Evolutionary conservation across 495 filamentous ascomycete genomes (phyloP), one percentile per base, ranked within the genome.

Genomic region (Venustampulla echinocandica): DNA sequence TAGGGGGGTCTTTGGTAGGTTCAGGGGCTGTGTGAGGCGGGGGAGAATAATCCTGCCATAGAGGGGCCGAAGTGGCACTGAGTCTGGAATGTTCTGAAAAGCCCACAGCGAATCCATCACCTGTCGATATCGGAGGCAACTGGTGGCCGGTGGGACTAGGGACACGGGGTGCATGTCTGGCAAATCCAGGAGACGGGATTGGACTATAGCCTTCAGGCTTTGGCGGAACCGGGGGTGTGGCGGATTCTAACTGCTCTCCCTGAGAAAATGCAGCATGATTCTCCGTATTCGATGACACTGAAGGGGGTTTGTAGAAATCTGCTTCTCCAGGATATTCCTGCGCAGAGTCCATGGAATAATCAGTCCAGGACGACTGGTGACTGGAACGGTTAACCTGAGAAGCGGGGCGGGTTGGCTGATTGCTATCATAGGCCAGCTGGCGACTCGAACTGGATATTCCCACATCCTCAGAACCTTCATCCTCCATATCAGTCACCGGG

Each of bases 311-410:
- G n/a, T n/a, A 20, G 6, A 35, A 33, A 17, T 50, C 47, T 14
- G 44, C 28, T 21, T 28, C 37, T n/a, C 39, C 46, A 23, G 60
- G 49, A 47, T 57, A 56, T 11, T 45, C 50, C 37, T 63, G 55
- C 23, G 44, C 50, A 10, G 69, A 72, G 11, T 69, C 71, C 33
- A 77, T 61, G 1, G 74, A 73, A 46, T 69, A 70, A 60, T 77
- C 71, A n/a, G 74, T 77, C 74, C 74, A 77, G 11, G 65, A 59
- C 10, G 73, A 73, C 19, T 67, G 63, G 24, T 70, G 65, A 46
- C 74, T 77, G 17, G 62, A 53, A n/a, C 71, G 66, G 49, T 73
- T 40, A 4, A 19, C 36, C n/a, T 23, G 33, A 25, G 51, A 52
- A 9, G 41, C 25, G 9, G 15, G 34, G 1, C 22, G 17, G 22